phyloP scores from a whole-genome alignment of 1,284 basidiomycete species.

The Fomitopsis palustris region DNA sequence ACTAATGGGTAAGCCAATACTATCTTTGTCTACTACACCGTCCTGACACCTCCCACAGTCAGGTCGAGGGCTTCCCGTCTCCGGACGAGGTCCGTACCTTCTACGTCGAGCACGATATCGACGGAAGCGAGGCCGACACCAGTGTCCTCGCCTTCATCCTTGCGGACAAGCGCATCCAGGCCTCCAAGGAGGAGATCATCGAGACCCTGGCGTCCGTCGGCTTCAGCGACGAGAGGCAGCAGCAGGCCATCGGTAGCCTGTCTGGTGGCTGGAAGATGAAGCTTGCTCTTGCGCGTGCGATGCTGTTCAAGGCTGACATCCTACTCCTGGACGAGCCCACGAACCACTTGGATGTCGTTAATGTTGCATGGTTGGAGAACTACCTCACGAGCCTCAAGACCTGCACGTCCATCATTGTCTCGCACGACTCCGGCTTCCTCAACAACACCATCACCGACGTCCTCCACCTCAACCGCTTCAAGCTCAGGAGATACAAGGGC shows the following conservation, averaged over 20 bases:
- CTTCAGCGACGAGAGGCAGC: conserved; percentile 86
- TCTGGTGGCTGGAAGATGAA: conserved; percentile 99
- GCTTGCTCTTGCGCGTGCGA: conserved; percentile 96
- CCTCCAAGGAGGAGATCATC: conserved; percentile 66
- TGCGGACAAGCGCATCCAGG: conserved; percentile 82
- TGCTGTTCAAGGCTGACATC: conserved; percentile 99
- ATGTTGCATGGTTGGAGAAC: conserved; percentile 94
- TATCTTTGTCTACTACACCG: not conserved
- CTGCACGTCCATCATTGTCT: conserved; percentile 98
- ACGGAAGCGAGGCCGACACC: conserved; percentile 91
- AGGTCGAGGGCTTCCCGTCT: conserved; percentile 97
- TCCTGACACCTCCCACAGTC: conserved; percentile 37
- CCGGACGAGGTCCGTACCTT: conserved; percentile 95
- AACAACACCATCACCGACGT: conserved; percentile 99
- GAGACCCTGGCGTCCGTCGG: conserved; percentile 88
- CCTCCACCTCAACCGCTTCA: conserved; percentile 99
- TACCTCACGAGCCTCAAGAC: conserved; percentile 88
- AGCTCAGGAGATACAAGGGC: conserved; percentile 95
- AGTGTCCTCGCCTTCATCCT: conserved; percentile 90
- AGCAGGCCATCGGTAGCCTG: conserved; percentile 82
- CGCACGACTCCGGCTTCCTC: conserved; percentile 98
- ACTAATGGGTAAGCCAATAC: conserved; percentile 63
- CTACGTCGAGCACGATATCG: conserved; percentile 99
- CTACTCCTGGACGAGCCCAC: conserved; percentile 96
- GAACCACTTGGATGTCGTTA: conserved; percentile 97